Evolutionary conservation across 1,284 basidiomycete species (phyloP).

Genomic region (Fomitopsis schrenkii): DNA sequence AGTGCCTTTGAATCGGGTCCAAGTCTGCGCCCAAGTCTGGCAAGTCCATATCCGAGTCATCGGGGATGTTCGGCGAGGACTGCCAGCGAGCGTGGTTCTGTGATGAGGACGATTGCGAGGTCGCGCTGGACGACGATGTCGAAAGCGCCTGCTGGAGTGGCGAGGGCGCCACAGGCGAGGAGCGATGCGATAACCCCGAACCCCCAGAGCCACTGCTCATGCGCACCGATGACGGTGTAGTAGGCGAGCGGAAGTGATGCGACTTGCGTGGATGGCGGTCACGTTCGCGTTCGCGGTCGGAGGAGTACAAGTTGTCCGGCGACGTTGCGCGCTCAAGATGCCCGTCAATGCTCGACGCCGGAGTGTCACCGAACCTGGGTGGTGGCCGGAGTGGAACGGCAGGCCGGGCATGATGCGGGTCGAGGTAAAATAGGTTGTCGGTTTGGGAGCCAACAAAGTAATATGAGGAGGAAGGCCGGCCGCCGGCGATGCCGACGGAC

Average conservation of each 20-base stretch:
- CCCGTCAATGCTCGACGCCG: slow-evolving; percentile 7
- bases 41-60: slow-evolving; percentile 35
- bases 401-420: slow-evolving; percentile 89
- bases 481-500: slow-evolving; percentile 94
- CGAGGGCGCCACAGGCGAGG: slow-evolving; percentile 42
- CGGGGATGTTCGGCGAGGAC: slow-evolving; percentile 25
- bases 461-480: slow-evolving; percentile 92
- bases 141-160: slow-evolving; percentile 59
- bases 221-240: slow-evolving; percentile 50
- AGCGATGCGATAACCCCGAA: slow-evolving; percentile 54
- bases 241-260: slow-evolving; percentile 35
- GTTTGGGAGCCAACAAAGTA: slow-evolving; percentile 95
- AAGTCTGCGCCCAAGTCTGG: slow-evolving; percentile 31
- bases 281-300: slow-evolving; percentile 20
- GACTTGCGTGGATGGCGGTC: slow-evolving; percentile 27
- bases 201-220: slow-evolving; percentile 35
- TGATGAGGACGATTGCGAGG: slow-evolving; percentile 28
- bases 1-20: slow-evolving; percentile 52
- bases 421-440: slow-evolving; percentile 91
- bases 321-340: slow-evolving; percentile 21
- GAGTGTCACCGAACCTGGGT: slow-evolving; percentile 12
- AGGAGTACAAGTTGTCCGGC: slow-evolving; percentile 20
- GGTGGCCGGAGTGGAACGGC: slow-evolving; percentile 73
- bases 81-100: slow-evolving; percentile 30
- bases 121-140: slow-evolving; percentile 31